Evolutionary conservation across 176 grass and related monocot genomes (phyloP).

Genomic region (bread wheat (Triticum aestivum)): DNA sequence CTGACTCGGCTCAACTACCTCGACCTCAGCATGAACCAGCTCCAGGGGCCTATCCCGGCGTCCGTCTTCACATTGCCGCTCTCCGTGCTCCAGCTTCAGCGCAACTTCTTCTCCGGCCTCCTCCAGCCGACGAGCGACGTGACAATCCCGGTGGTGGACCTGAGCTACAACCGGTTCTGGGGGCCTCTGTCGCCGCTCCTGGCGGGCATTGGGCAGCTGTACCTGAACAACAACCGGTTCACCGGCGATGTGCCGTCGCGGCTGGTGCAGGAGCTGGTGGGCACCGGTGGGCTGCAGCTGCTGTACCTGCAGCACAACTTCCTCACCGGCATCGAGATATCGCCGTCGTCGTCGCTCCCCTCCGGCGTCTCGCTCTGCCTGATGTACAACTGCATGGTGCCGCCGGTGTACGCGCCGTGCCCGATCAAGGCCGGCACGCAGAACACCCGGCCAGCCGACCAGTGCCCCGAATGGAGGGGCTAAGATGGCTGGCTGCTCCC

Average conservation of each 20-base stretch:
- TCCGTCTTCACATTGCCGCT: conserved; percentile 68
- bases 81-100: conserved; percentile 81
- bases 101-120: conserved; percentile 73
- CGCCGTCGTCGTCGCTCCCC: conserved; percentile 69
- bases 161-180: conserved; percentile 86
- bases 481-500: conserved; percentile 4
- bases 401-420: conserved; percentile 82
- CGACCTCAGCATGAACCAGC: conserved; percentile 84
- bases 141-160: conserved; percentile 69
- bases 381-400: conserved; percentile 98
- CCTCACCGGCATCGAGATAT: conserved; percentile 81
- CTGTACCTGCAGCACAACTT: conserved; percentile 99
- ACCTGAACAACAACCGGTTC: conserved; percentile 97
- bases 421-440: conserved; percentile 86
- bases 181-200: conserved; percentile 73
- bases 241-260: conserved; percentile 77
- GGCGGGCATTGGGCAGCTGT: conserved; percentile 68
- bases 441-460: conserved; percentile 87
- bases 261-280: conserved; percentile 81
- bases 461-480: conserved; percentile 86
- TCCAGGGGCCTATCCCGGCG: conserved; percentile 63
- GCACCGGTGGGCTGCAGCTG: conserved; percentile 65
- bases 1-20: conserved; percentile 68
- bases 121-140: conserved; percentile 58
- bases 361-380: conserved; percentile 78